These are phyloP conservation scores for Pyronema omphalodes DNA, from an alignment of 495 filamentous ascomycete species.

Conservation along the genomic window DNA sequence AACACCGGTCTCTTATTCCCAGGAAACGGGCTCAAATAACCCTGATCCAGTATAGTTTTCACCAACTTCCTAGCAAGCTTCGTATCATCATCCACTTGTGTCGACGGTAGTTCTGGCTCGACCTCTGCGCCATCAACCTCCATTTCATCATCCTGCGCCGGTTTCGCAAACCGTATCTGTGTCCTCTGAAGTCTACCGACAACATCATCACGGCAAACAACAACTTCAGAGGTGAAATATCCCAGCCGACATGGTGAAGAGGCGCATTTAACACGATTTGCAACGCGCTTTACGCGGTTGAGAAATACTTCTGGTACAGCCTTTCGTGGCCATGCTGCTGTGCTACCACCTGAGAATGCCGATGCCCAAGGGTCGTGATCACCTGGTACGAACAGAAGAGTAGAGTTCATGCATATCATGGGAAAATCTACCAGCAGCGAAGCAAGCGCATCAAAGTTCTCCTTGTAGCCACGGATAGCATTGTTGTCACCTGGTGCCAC, in stretches of 20 bases:
- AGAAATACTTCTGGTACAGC: slow-evolving; percentile 74
- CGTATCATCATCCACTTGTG: slow-evolving; percentile 32
- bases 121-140: slow-evolving; percentile 12
- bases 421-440: slow-evolving; percentile 70
- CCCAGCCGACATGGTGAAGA: slow-evolving; percentile 66
- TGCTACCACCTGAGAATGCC: slow-evolving; percentile 66
- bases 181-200: slow-evolving; percentile 55
- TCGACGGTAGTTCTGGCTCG: slow-evolving; percentile 11
- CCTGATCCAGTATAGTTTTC: slow-evolving; percentile 87
- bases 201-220: slow-evolving; percentile 72
- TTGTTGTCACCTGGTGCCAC: slow-evolving; percentile 50
- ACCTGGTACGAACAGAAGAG: slow-evolving; percentile 82
- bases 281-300: slow-evolving; percentile 52
- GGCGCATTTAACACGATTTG: slow-evolving; percentile 66
- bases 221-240: slow-evolving; percentile 71
- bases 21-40: slow-evolving; percentile 70
- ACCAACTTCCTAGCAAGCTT: slow-evolving; percentile 60
- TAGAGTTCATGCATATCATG: slow-evolving; percentile 54
- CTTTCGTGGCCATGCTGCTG: slow-evolving; percentile 52
- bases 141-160: slow-evolving; percentile 17
- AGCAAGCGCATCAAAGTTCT: slow-evolving; percentile 75
- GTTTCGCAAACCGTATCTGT: slow-evolving; percentile 40
- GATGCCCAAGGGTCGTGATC: slow-evolving; percentile 93
- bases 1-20: slow-evolving; percentile 55
- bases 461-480: slow-evolving; percentile 81